Percentiles rank a stretch among this genome's conserved stretches.
Evolutionary conservation across 192 early-diverging fungal species (phyloP).

Genomic region (Podila clonocystis): DNA sequence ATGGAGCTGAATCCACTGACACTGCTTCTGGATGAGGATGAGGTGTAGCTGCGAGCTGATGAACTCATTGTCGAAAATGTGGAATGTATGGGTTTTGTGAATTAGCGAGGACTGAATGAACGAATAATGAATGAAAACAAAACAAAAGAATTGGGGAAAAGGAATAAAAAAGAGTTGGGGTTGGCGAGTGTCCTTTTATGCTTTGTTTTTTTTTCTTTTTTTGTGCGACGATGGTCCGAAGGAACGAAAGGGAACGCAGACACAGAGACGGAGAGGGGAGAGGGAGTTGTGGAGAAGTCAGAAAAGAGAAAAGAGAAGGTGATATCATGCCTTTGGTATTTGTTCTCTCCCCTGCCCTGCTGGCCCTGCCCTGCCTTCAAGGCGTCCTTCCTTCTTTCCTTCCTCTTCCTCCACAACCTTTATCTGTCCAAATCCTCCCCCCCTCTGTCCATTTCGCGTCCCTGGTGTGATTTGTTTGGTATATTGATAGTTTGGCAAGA

Average conservation of each 20-base stretch:
- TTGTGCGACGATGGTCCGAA: background rate
- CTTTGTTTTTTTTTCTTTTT: too few species aligned
- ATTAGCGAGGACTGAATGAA: background rate
- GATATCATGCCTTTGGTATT: too few species aligned
- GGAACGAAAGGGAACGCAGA: too few species aligned
- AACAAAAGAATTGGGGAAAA: background rate
- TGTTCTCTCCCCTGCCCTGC: too few species aligned
- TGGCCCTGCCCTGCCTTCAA: too few species aligned
- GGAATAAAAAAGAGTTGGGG: background rate
- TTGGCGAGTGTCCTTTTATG: background rate
- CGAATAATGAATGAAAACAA: background rate
- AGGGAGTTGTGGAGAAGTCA: background rate
- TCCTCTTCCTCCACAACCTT: too few species aligned
- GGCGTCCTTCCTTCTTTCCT: too few species aligned
- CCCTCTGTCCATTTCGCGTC: too few species aligned
- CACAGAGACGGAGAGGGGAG: background rate
- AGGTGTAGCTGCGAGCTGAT: slow-evolving; percentile 30
- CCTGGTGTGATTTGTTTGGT: too few species aligned
- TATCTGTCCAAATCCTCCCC: too few species aligned
- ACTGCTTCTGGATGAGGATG: slow-evolving; percentile 32
- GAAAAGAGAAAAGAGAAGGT: background rate
- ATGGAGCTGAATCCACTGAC: slow-evolving; percentile 29
- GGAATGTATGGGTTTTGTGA: background rate
- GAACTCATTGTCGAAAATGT: slow-evolving; percentile 2
- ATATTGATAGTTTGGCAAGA: too few species aligned